Evolutionary conservation across 2,329 filamentous ascomycete genomes (phyloP), one percentile per base, ranked within the genome.

Genomic region (Diaporthe sp.): DNA sequence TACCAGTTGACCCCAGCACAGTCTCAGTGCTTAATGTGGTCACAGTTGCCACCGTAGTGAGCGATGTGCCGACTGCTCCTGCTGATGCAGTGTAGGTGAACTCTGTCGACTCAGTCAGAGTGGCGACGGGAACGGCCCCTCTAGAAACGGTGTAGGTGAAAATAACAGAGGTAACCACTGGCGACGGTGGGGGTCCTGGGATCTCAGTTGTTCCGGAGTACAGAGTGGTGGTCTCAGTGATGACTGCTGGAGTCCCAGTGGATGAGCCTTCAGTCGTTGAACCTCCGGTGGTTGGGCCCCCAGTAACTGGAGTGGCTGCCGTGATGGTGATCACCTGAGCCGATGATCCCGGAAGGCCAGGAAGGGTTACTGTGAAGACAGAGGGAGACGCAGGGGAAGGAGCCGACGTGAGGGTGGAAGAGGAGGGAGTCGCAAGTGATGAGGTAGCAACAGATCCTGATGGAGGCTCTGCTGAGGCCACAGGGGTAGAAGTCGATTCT

Each of bases 101-200:
- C 5, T 70, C 57, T 13, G 76, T 77, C 31, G 75, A 67, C 61
- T 76, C 71, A 34, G 57, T 75, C 60, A 75, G 60, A 17, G 75
- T 76, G 25, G 76, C 72, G 42, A 75, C 34, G 31, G 76, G 61
- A 19, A 44, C 13, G 72, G 58, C 31, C 61, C 79, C 17, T 9
- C 71, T 75, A 4, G 77, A 75, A 12, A 81, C 68, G 0, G 79
- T 81, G 74, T 80, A 80, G 7, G 80, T 80, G 68, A 80, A 74
- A 5, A 78, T 77, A 8, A 80, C 62, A 17, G 71, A 57, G 65
- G 77, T 76, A 3, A 76, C 51, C 6, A 65, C 61, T 15, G 75
- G 61, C 5, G 73, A 42, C 12, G 67, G 60, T 10, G 62, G 68
- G 31, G 58, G 51, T 39, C 53, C 53, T 28, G 70, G 60, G 46